These are phyloP conservation scores for Lolium multiflorum DNA, from an alignment of 176 grass and related monocot genomes.

Conservation along the genomic window DNA sequence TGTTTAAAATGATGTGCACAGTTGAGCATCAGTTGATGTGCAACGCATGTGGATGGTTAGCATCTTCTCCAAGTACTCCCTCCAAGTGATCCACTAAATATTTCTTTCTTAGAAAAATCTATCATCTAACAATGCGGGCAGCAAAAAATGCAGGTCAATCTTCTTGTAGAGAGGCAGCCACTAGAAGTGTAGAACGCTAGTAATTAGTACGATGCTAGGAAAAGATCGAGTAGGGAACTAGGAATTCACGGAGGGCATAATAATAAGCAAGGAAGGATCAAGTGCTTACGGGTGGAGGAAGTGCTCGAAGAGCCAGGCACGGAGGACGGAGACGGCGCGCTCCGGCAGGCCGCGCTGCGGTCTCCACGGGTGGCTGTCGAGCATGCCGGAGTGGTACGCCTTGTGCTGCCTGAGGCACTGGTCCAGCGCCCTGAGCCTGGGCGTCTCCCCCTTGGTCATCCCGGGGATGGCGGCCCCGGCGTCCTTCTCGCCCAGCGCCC, in stretches of 20 bases:
- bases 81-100: too few relatives aligned
- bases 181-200: too few relatives aligned
- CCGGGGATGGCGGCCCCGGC: conserved; percentile 19
- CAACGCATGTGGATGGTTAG: conserved; percentile 6
- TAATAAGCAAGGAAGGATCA: background rate
- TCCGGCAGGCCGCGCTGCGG: conserved; percentile 87
- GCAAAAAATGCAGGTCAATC: background rate
- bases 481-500: conserved; percentile 74
- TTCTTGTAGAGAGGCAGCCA: too few relatives aligned
- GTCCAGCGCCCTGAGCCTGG: conserved; percentile 70
- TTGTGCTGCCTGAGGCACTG: conserved; percentile 84
- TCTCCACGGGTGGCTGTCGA: conserved; percentile 80
- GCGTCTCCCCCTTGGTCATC: conserved; percentile 66
- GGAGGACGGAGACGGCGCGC: conserved; percentile 81
- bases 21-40: background rate
- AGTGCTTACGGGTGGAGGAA: conserved; percentile 83
- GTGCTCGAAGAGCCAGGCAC: conserved; percentile 87
- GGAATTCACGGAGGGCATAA: background rate
- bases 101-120: background rate
- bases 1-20: conserved; percentile 6
- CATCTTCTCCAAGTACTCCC: background rate
- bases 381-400: conserved; percentile 62
- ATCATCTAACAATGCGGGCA: background rate
- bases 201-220: background rate
- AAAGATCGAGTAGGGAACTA: background rate